Evolutionary conservation across 345 rosid species (phyloP), one percentile per base, ranked within the genome.

Genomic region (Eucalyptus cladocalyx): DNA sequence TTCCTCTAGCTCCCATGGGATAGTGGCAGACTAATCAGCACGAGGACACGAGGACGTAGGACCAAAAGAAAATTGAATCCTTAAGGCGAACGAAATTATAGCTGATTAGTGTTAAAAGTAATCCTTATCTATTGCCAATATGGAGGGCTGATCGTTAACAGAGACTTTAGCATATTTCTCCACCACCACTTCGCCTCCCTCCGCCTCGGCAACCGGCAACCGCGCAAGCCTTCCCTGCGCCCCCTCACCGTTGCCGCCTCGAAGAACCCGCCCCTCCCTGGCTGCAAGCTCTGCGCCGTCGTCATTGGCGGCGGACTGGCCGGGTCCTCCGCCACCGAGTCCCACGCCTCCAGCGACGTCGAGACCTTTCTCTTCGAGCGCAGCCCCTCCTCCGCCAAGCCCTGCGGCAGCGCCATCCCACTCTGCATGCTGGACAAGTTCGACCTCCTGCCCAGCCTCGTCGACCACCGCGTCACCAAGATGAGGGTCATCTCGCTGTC

Each of bases 391-490:
- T 80, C 93, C 3, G 93, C 96, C 88, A 95, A 95, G 90, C 96
- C 97, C 37, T 95, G 96, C 88, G 96, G 96, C 85, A 96, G 96
- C 5, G 96, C 96, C 47, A 95, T 95, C 90, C 97, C 97, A 28
- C 91, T 95, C 34, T 95, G 96, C 88, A 95, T 95, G 97, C 58
- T 95, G 10, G 95, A 93, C 26, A 96, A 95, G 92, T 95, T 95
- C 93, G 88, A 91, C 48, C 92, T 95, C 91, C 97, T 95, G 37
- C 90, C 88, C 85, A 88, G 90, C 86, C 95, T 95, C 92, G 89
- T 95, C 89, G 96, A 95, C 91, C 95, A 95, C 80, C 95, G 90
- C 32, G 96, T 95, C 88, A 94, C 96, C 80, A 90, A 91, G 89
- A 95, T 95, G 96, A 92, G 90, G 88, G 93, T 95, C 89, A 91